Base-by-base conservation (phyloP, 352 stramenopile species). In the Aphanomyces cochlioides region DNA sequence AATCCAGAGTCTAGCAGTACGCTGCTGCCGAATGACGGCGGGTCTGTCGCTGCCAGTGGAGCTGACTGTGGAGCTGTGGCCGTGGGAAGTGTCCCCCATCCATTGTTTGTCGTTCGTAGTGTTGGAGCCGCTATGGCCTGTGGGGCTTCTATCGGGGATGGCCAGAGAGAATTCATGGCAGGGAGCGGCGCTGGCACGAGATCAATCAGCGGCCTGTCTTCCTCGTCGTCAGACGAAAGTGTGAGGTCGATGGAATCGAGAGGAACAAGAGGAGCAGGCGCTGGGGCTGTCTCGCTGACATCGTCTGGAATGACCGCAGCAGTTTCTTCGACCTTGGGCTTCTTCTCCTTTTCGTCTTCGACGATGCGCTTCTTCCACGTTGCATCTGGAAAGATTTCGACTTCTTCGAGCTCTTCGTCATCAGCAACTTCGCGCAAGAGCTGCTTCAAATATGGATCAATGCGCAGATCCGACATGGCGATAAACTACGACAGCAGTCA, bases 381-480 rank as follows among this genome's bases (percentile, higher is more conserved):
- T 56, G 84, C 87, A 70, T 97, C 88, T 3, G 82, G 84, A 12
- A 85, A 82, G 63, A 98, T 96, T 73, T 97, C 87, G 19, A 98
- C 89, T 78, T 95, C 89, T 72, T 98, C 88, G 47, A 94, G 75
- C 40, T 88, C 83, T n/a, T 93, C 81, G 28, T 92, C 78, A 56
- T 86, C 79, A 66, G 89, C 74, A 19, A 96, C 88, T 48, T 94
- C 82, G 17, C 80, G 72, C 3, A 97, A 88, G 64, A 98, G 76
- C 65, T 88, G 85, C 73, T 93, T 97, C 73, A 95, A 81, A 81
- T 97, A 90, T 47, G 85, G 85, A 84, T 96, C 88, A 68, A 94
- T 89, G 65, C 84, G 84, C 65, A 98, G 79, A 76, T 97, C 92
- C 28, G 84, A 67, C 45, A 85, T 79, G 73, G 87, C 89, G 57